These are phyloP conservation scores for Poterioochromonas sp. DNA, from an alignment of 352 stramenopile species.

Conservation along the genomic window DNA sequence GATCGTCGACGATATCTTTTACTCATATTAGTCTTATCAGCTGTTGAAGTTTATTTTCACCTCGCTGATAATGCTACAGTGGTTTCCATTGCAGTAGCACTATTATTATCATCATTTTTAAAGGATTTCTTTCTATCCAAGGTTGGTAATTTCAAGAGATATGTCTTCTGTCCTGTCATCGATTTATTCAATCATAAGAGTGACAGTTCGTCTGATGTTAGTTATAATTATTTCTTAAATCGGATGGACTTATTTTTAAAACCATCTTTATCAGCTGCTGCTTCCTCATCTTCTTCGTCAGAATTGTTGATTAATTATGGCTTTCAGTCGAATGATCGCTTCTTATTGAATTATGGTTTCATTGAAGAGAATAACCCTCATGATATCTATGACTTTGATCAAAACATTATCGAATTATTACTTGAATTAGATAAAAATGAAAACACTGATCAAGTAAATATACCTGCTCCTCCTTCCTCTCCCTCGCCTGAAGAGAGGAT, in stretches of 20 bases:
- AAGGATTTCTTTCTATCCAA: neutral
- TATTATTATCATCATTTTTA: neutral
- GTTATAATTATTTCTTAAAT: slow-evolving; percentile 17
- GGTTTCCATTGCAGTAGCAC: neutral
- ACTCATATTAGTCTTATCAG: neutral
- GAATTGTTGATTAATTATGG: slow-evolving; percentile 48
- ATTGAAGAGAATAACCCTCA: slow-evolving; percentile 44
- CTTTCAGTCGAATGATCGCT: slow-evolving; percentile 42
- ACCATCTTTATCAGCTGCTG: slow-evolving; percentile 32
- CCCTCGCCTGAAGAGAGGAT: neutral
- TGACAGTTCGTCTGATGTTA: neutral
- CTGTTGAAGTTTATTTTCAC: neutral
- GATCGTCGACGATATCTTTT: neutral
- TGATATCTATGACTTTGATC: slow-evolving; percentile 43
- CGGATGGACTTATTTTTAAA: neutral
- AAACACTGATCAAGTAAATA: no score
- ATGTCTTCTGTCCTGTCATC: slow-evolving; percentile 19
- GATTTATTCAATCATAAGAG: slow-evolving; percentile 22
- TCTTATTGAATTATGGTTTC: slow-evolving; percentile 49
- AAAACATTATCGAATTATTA: neutral
- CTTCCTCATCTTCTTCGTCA: no score
- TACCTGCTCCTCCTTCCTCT: neutral
- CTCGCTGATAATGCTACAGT: neutral
- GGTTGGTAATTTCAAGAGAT: slow-evolving; percentile 3
- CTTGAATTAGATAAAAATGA: neutral